A percentile compares a stretch with the other conserved stretches of the same genome.
These are phyloP conservation scores for Patellifolia procumbens DNA, from an alignment of 179 eudicot species.

Conservation along the genomic window DNA sequence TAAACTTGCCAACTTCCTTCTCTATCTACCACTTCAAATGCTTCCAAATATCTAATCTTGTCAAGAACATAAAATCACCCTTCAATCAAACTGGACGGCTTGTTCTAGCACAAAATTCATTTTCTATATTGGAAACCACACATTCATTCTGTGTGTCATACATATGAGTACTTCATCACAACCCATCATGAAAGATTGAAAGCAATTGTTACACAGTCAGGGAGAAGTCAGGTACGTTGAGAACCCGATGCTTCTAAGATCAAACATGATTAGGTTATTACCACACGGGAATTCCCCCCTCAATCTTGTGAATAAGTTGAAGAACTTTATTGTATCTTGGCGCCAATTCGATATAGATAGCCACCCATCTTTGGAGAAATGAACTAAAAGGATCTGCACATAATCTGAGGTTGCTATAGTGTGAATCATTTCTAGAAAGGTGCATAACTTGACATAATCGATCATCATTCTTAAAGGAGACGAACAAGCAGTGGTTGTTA, in stretches of 20 bases:
- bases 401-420: background rate
- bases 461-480: background rate
- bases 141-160: background rate
- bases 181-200: too few species aligned
- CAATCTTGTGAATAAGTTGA: background rate
- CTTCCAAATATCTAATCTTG: background rate
- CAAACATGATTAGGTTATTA: too few species aligned
- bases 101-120: background rate
- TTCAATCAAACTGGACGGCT: background rate
- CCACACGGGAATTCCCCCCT: background rate
- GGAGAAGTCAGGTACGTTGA: slow-evolving; percentile 17
- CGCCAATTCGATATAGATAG: background rate
- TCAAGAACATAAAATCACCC: slow-evolving; percentile 11
- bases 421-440: background rate
- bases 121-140: background rate
- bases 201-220: slow-evolving; percentile 9
- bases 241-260: slow-evolving; percentile 1
- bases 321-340: background rate
- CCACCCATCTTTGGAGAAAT: slow-evolving; percentile 20
- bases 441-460: background rate
- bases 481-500: too few species aligned
- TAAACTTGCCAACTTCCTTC: slow-evolving; percentile 12
- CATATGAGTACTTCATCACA: too few species aligned
- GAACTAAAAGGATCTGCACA: background rate
- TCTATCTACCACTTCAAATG: background rate